Evolutionary conservation across 371 early-diverging fungal genomes (phyloP), one percentile per base, ranked within the genome.

Genomic region (Mortierella sp.): DNA sequence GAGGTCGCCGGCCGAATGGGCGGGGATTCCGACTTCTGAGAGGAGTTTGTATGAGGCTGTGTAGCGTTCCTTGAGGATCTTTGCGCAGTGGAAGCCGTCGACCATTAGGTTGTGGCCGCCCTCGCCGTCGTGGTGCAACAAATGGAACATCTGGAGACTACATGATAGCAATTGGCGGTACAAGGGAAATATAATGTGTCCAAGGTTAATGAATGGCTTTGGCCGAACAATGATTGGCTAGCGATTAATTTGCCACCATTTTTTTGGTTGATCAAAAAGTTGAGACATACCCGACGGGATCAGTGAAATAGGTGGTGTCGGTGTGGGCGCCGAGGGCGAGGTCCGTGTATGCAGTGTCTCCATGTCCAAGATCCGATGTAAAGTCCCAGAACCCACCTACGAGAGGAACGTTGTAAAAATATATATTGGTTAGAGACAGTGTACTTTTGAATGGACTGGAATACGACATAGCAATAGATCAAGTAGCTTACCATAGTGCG

Each of bases 261-360:
- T n/a, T 56, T 54, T 24, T 11, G 10, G 4, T 12, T 27, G 51
- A 4, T 51, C 51, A 32, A 60, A 29, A 29, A 8, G 6, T 11
- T 43, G 1, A 43, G 5, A 54, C 82, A 24, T 87, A 93, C 93
- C 97, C 97, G 16, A 93, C 88, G 3, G 98, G 97, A 72, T 97
- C 98, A 0, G 96, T 97, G 77, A 97, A 97, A 81, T 97, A 97
- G 1, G 97, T 97, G n/a, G 94, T 96, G 84, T 97, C 98, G 0
- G 97, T 97, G 77, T 97, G 98, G 0, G 95, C 95, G 44, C 94
- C 94, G 14, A 97, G 88, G 0, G 93, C 93, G 6, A 96, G 68
- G n/a, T 88, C 90, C 0, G 97, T 96, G 83, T 97, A 97, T 18
- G 98, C 98, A 0, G 96, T 96, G 84, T 97, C 98, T 43, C 95